Base-by-base conservation (phyloP, 192 early-diverging fungal species). In the Backusella morwellensis region DNA sequence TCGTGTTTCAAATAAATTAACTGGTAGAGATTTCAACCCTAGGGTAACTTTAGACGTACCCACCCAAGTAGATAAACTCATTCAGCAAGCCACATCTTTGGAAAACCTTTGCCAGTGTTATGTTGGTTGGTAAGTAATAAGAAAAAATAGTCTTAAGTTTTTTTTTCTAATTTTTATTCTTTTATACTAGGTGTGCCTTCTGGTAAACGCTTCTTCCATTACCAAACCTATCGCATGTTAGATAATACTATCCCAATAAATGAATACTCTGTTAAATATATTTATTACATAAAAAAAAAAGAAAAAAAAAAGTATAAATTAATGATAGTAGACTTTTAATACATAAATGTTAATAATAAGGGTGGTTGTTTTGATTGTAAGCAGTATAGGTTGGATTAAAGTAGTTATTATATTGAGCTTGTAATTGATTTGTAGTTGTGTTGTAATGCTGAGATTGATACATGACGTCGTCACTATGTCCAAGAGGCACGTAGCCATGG, bases 1-100 rank as follows among this genome's bases (percentile, higher is more conserved):
- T 66, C 90, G 97, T 7, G 95, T 99, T 26, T 91, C 89, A 52
- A 96, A 96, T 88, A 99, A 99, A 85, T 86, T 99, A 68, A 95
- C 94, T 8, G 97, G 97, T 47, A 91, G 92, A 59, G 97, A 99
- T 77, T 99, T 99, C 78, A 93, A 95, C 63, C 89, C 91, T 1
- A 89, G 94, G 66, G 85, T 88, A 50, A 87, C 89, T 0, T 79
- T 99, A 72, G 92, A 95, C 75, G 94, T 96, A 0, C 88, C 87
- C 0, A 90, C 88, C 5, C 97, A 99, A 83, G 95, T 99, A 1
- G 90, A 97, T 54, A 91, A 90, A 66, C 83, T 99, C 68, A 97
- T 99, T 26, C 83, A 90, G 72, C 94, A 98, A 83, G 96, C 97
- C 4, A 96, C 91, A 1, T 93, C 92, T 5, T 76, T 95, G 9